Evolutionary conservation across 345 rosid genomes (phyloP), one percentile per base, ranked within the genome.

Genomic region (Gossypium thurberi): DNA sequence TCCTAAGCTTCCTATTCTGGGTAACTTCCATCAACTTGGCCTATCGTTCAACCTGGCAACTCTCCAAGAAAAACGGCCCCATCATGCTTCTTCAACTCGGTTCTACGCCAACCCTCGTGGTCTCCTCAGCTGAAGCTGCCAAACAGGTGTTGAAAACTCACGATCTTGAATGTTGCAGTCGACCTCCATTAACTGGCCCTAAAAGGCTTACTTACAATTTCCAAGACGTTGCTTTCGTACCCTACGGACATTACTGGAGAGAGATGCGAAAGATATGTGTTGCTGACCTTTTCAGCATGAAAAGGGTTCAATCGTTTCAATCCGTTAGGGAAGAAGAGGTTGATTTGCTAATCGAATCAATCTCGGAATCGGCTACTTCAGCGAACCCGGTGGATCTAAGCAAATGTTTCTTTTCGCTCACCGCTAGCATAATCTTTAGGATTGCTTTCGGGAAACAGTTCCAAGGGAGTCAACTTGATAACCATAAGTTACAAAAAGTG

Each of bases 171-270:
- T 74, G 79, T 67, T 79, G 81, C 37, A 79, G 62, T 59, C 28
- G 79, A 60, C 79, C 79, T 52, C 43, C 48, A 23, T 64, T 75
- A 0, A 52, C 42, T 21, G 79, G 79, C 44, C 42, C 53, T 1
- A 47, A 70, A 52, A 76, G 0, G 21, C 33, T 77, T 58, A 43
- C 80, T 9, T 81, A 81, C 76, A 69, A 74, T 65, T 73, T 52
- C 8, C 66, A 69, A 8, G 82, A 79, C 64, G 25, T 82, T 8
- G 67, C 50, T 58, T 84, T 84, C 47, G 62, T 74, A 6, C 85
- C 83, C 10, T 77, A 79, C 26, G 76, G 81, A 42, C 76, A 77
- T 6, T 75, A 81, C 23, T 77, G 80, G 83, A 84, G 43, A 84
- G 48, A 72, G 51, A 26, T 69, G 18, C 42, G 85, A 20, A 1